phyloP scores from a whole-genome alignment of 148 eudicot genomes.

The Nepenthes mirabilis region DNA sequence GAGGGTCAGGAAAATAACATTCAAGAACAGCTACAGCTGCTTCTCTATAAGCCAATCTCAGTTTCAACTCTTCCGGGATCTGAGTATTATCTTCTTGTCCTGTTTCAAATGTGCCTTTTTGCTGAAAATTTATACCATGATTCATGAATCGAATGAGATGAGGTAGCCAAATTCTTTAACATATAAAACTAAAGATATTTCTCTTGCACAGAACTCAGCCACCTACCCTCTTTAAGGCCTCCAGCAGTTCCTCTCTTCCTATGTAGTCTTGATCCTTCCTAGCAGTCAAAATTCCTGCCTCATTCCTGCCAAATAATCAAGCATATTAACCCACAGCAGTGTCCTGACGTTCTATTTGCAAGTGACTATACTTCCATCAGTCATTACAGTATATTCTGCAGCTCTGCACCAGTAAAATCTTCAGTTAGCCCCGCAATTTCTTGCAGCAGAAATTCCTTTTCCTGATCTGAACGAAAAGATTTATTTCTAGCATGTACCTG shows the following conservation, averaged over 20 bases:
- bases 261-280: constrained; percentile 81
- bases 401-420: constrained; percentile 90
- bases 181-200: neutral
- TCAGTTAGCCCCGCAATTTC: constrained; percentile 72
- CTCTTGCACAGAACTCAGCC: constrained; percentile 3
- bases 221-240: constrained; percentile 72
- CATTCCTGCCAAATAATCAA: constrained; percentile 33
- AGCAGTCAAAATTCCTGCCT: constrained; percentile 93
- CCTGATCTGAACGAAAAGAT: constrained; percentile 71
- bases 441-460: constrained; percentile 56
- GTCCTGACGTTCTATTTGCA: neutral
- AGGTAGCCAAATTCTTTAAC: neutral
- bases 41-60: constrained; percentile 87
- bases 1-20: constrained; percentile 65
- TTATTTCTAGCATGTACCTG: constrained; percentile 89
- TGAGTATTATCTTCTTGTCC: constrained; percentile 78
- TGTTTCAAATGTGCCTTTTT: constrained; percentile 90
- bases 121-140: constrained; percentile 32
- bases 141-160: neutral
- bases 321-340: neutral
- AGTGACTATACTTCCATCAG: constrained; percentile 1
- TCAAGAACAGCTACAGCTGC: constrained; percentile 89
- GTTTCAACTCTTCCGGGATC: constrained; percentile 72
- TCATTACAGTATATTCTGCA: constrained; percentile 70
- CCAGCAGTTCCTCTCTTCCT: constrained; percentile 69